Percentiles rank a stretch among this genome's conserved stretches.
Evolutionary conservation across 495 filamentous ascomycete genomes (phyloP).

Genomic region (Daldinia loculata): DNA sequence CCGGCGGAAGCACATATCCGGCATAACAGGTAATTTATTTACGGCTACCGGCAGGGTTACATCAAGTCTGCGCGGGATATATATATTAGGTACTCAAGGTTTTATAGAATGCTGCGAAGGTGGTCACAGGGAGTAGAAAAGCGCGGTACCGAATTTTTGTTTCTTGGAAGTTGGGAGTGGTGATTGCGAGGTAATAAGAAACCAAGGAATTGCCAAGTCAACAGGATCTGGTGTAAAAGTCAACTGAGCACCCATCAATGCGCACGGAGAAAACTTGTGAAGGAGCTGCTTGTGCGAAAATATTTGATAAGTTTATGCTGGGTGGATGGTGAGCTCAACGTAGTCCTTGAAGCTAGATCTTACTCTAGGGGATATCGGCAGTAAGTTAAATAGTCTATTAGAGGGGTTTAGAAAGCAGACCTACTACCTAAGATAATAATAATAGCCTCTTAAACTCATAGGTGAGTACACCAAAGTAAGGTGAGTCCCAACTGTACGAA

Average conservation of each 20-base stretch:
- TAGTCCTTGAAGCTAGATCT: neutral
- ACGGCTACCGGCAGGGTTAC: neutral
- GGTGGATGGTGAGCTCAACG: neutral
- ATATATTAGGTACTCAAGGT: neutral
- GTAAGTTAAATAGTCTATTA: neutral
- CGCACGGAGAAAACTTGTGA: neutral
- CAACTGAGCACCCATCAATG: neutral
- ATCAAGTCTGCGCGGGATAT: neutral
- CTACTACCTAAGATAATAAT: too few species aligned
- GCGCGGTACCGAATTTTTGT: neutral
- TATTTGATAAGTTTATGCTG: neutral
- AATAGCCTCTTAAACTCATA: neutral
- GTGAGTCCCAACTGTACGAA: neutral
- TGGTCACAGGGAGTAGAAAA: neutral
- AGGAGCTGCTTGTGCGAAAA: neutral
- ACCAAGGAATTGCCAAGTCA: neutral
- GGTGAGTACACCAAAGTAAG: neutral
- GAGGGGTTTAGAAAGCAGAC: neutral
- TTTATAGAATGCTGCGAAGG: neutral
- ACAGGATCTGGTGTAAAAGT: neutral
- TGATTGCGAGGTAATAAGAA: neutral
- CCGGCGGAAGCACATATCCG: neutral
- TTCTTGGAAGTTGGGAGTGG: neutral
- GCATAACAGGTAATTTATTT: neutral
- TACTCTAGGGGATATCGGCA: neutral